Evolutionary conservation across 352 stramenopile species (phyloP).

Genomic region (Phytophthora vignae): DNA sequence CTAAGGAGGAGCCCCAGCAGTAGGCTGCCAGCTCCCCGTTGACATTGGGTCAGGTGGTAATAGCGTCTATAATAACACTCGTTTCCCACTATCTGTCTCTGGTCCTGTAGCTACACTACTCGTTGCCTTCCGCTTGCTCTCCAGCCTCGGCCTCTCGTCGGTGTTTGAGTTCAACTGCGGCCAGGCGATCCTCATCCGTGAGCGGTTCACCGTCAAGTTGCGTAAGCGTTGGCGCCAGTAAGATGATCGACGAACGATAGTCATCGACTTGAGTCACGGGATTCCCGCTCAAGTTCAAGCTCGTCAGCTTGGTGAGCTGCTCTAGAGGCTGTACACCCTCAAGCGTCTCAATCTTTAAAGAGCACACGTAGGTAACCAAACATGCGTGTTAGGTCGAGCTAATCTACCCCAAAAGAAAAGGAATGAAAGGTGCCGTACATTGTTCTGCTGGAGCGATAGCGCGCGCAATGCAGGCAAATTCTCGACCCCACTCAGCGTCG

Average conservation of each 20-base stretch:
- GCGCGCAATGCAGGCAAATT: conserved; percentile 49
- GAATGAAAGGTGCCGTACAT: conserved; percentile 37
- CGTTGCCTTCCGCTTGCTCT: conserved; percentile 34
- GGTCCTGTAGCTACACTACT: conserved; percentile 8
- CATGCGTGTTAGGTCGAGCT: background rate
- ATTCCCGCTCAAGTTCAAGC: conserved; percentile 64
- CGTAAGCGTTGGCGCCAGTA: conserved; percentile 58
- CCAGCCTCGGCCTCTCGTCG: conserved; percentile 45
- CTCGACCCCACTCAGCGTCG: conserved; percentile 63
- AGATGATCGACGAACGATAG: conserved; percentile 62
- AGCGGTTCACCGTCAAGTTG: conserved; percentile 68
- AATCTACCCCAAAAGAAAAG: background rate
- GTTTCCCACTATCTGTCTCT: conserved; percentile 32
- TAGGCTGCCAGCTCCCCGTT: conserved; percentile 50
- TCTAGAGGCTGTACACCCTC: conserved; percentile 57
- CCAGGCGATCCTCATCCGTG: conserved; percentile 69
- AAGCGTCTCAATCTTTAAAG: conserved; percentile 57
- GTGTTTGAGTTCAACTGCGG: conserved; percentile 65
- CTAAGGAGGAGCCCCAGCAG: conserved; percentile 84
- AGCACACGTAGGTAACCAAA: background rate
- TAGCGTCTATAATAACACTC: conserved; percentile 62
- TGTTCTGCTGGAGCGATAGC: conserved; percentile 67
- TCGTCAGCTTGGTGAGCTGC: conserved; percentile 46
- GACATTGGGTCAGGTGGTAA: conserved; percentile 34
- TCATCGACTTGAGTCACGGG: conserved; percentile 61